phyloP scores from a whole-genome alignment of 805 yeast species.

The Yamadazyma sp. region DNA sequence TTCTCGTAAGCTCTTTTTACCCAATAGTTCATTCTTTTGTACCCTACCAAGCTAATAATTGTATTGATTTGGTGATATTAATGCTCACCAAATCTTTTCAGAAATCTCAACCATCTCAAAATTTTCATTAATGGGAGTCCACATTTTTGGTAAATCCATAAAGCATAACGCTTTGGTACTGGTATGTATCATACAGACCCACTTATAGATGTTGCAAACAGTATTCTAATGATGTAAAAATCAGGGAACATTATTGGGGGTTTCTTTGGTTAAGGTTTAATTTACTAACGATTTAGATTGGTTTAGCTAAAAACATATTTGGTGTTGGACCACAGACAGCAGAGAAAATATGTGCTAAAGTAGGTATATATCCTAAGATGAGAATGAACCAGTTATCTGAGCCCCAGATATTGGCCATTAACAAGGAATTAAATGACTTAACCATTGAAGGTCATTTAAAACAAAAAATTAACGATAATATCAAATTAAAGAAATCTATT shows the following conservation, averaged over 20 bases:
- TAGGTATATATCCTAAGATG: conserved; percentile 91
- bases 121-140: conserved; percentile 36
- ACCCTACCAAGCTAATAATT: not conserved
- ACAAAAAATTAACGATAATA: conserved; percentile 74
- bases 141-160: conserved; percentile 42
- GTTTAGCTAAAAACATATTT: conserved; percentile 75
- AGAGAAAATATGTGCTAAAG: conserved; percentile 72
- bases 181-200: conserved; percentile 16
- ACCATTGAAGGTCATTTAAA: conserved; percentile 78
- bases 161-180: conserved; percentile 40
- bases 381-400: conserved; percentile 90
- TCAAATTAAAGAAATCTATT: conserved; percentile 70
- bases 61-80: too few species aligned
- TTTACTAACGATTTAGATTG: conserved; percentile 37
- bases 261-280: not conserved
- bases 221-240: too few species aligned
- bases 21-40: not conserved
- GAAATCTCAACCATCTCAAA: too few species aligned
- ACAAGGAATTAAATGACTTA: conserved; percentile 82
- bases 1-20: too few species aligned
- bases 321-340: conserved; percentile 83
- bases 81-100: too few species aligned
- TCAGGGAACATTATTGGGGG: too few species aligned
- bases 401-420: conserved; percentile 78
- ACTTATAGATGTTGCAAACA: too few species aligned